Conservation (phyloP, 257 asterid species). For the Nicotiana otophora region DNA sequence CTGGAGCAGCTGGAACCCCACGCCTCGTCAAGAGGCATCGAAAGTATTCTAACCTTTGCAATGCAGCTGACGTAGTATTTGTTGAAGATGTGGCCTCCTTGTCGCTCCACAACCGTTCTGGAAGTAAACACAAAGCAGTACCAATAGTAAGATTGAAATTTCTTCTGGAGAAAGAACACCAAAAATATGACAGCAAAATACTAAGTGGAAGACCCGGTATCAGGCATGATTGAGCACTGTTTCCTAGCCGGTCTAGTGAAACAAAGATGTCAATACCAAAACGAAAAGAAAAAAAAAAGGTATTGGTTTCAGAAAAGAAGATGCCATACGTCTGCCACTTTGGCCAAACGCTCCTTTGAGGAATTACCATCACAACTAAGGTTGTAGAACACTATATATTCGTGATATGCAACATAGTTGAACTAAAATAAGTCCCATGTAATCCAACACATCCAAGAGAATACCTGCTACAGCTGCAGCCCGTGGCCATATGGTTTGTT, state of each 20-base stretch:
- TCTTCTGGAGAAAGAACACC: neutral
- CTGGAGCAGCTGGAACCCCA: slow-evolving; percentile 86
- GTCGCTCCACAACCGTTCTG: slow-evolving; percentile 81
- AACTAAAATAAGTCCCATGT: neutral
- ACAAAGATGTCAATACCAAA: neutral
- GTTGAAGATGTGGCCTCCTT: slow-evolving; percentile 33
- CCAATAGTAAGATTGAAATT: neutral
- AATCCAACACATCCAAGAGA: slow-evolving; percentile 1
- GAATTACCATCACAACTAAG: neutral
- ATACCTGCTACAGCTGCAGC: slow-evolving; percentile 98
- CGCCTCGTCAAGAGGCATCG: slow-evolving; percentile 82
- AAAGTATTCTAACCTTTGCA: slow-evolving; percentile 65
- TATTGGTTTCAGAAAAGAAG: neutral
- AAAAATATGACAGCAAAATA: too few species aligned
- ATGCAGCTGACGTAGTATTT: slow-evolving; percentile 20
- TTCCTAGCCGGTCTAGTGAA: neutral
- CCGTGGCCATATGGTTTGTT: slow-evolving; percentile 96
- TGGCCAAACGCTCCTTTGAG: neutral
- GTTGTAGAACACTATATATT: neutral
- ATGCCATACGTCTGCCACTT: neutral
- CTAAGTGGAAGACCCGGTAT: neutral
- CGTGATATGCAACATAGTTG: neutral
- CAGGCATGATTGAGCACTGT: neutral
- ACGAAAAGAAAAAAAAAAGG: too few species aligned
- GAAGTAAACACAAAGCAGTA: slow-evolving; percentile 5